Conservation (phyloP, 306 rosid genomes). For the Mimosa bimucronata region DNA sequence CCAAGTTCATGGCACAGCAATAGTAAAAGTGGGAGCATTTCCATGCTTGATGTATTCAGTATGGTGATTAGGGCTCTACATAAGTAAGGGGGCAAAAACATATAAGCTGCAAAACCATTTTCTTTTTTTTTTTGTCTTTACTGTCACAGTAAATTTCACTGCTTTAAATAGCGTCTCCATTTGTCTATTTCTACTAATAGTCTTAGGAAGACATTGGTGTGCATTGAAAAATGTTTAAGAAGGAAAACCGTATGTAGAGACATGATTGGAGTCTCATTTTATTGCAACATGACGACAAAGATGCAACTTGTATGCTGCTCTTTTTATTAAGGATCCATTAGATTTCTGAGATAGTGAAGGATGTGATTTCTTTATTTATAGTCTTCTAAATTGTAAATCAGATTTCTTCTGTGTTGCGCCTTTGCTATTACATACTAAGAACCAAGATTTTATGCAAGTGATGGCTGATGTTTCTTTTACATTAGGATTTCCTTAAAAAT, state of each 20-base stretch:
- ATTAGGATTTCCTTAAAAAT: constrained; percentile 78
- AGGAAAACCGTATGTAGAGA: background rate
- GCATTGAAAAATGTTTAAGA: background rate
- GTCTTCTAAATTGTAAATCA: background rate
- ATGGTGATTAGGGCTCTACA: constrained; percentile 9
- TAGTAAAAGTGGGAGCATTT: constrained; percentile 12
- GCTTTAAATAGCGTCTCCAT: background rate
- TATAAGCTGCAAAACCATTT: background rate
- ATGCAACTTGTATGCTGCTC: constrained; percentile 22
- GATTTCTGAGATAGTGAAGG: background rate
- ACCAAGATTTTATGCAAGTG: constrained; percentile 3
- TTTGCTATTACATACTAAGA: background rate
- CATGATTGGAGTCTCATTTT: constrained; percentile 25
- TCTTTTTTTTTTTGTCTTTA: constrained; percentile 16
- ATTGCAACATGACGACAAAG: background rate
- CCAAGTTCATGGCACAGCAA: constrained; percentile 21
- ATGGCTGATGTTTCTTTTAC: constrained; percentile 39
- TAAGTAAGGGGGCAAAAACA: background rate
- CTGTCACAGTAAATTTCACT: background rate
- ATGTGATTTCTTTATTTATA: constrained; percentile 23
- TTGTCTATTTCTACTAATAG: constrained; percentile 7
- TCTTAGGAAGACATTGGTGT: background rate
- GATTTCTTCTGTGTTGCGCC: constrained; percentile 13
- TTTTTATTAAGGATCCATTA: constrained; percentile 14
- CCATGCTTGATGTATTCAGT: constrained; percentile 17